Conservation (phyloP, 345 rosid species). For the Citrus sp. region DNA sequence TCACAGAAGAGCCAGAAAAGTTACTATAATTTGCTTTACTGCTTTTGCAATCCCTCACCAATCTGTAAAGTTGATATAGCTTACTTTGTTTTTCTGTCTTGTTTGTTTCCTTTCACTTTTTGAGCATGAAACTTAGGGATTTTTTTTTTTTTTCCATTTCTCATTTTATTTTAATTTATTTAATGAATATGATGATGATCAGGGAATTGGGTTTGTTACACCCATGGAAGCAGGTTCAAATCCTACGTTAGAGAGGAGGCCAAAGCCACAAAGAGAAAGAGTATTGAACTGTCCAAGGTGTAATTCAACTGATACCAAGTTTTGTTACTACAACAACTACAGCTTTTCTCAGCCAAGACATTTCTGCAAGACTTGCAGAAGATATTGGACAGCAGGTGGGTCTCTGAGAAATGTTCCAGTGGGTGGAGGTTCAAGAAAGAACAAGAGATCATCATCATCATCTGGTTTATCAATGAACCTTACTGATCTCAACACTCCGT, state of each 20-base stretch:
- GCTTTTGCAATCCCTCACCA: constrained; percentile 21
- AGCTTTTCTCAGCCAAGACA: constrained; percentile 58
- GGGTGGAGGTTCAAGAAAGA: constrained; percentile 62
- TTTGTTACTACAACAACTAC: constrained; percentile 63
- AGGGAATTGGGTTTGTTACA: constrained; percentile 34
- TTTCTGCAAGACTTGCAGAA: constrained; percentile 56
- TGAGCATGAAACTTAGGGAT: constrained; percentile 17
- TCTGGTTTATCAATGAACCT: constrained; percentile 27
- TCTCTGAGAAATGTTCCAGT: constrained; percentile 59
- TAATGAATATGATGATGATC: constrained; percentile 10
- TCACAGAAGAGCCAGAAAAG: constrained; percentile 11
- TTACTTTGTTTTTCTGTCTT: constrained; percentile 21
- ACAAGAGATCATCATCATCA: constrained; percentile 35
- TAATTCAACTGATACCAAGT: constrained; percentile 48
- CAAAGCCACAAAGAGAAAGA: constrained; percentile 40
- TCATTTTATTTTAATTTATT: background rate
- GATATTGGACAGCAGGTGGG: constrained; percentile 68
- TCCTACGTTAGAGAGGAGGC: constrained; percentile 25
- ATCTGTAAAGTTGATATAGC: constrained; percentile 7
- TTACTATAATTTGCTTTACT: constrained; percentile 17
- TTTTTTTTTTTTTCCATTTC: background rate
- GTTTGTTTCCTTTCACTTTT: constrained; percentile 17
- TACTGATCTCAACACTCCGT: constrained; percentile 15
- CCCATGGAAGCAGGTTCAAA: constrained; percentile 34
- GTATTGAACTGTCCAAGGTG: constrained; percentile 57